A percentile compares a stretch with the other conserved stretches of the same genome.
These are phyloP conservation scores for Trichomonas gallinae DNA, from an alignment of 208 protist species.

Conservation along the genomic window DNA sequence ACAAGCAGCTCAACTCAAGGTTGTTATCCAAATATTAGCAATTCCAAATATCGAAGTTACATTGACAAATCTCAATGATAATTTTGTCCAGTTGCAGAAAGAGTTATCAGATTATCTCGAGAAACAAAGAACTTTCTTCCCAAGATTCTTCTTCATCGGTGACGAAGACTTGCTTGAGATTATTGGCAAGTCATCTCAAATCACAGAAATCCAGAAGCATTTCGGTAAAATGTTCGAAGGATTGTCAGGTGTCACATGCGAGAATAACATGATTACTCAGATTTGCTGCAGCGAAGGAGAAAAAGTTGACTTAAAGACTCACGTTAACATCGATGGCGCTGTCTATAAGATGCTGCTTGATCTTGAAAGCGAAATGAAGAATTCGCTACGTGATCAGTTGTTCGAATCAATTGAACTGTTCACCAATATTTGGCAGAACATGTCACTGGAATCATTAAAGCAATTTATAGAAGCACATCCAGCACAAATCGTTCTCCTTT, in stretches of 20 bases:
- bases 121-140: slow-evolving; percentile 59
- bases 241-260: slow-evolving; percentile 56
- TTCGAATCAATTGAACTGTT: background rate
- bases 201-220: slow-evolving; percentile 72
- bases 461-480: slow-evolving; percentile 14
- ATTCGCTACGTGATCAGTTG: background rate
- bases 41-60: background rate
- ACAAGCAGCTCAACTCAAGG: background rate
- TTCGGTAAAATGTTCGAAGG: slow-evolving; percentile 98
- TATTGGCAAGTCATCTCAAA: slow-evolving; percentile 67
- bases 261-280: slow-evolving; percentile 48
- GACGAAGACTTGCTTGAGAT: slow-evolving; percentile 99
- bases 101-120: slow-evolving; percentile 25
- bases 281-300: slow-evolving; percentile 77
- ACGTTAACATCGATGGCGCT: slow-evolving; percentile 33
- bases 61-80: background rate
- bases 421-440: background rate
- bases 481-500: slow-evolving; percentile 22
- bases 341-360: slow-evolving; percentile 22
- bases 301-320: slow-evolving; percentile 56
- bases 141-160: slow-evolving; percentile 98
- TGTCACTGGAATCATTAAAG: background rate
- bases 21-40: background rate
- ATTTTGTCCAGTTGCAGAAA: slow-evolving; percentile 1
- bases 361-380: slow-evolving; percentile 26